Percentiles rank a stretch among this genome's conserved stretches.
Conservation (phyloP, 306 rosid species). For the Senna tora region DNA sequence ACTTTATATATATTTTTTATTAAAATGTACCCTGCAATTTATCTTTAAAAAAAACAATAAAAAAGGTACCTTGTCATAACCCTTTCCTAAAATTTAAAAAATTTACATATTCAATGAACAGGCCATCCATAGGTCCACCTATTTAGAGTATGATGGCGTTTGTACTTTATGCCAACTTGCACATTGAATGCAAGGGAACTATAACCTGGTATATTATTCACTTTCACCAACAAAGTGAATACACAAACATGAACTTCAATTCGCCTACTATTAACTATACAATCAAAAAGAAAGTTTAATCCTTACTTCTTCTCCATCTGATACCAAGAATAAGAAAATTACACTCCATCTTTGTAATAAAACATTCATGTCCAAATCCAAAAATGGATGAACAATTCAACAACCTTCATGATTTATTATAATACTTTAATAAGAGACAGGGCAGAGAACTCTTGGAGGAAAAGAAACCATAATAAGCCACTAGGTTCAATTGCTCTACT, state of each 20-base stretch:
- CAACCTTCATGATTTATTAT: background rate
- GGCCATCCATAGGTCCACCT: slow-evolving; percentile 6
- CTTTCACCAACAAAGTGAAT: slow-evolving; percentile 11
- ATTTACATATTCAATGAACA: background rate
- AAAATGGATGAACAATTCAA: background rate
- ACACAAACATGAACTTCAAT: slow-evolving; percentile 13
- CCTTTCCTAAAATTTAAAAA: background rate
- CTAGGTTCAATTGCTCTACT: slow-evolving; percentile 13
- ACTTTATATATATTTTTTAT: background rate
- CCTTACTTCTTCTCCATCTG: slow-evolving; percentile 21
- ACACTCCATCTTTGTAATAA: background rate
- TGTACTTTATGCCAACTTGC: slow-evolving; percentile 26
- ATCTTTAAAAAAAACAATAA: background rate
- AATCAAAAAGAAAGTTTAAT: background rate
- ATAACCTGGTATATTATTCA: background rate
- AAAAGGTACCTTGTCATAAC: background rate
- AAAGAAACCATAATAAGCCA: background rate
- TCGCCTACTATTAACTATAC: background rate
- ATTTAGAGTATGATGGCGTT: slow-evolving; percentile 6
- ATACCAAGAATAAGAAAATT: background rate
- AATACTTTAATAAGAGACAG: background rate
- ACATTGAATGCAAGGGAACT: slow-evolving; percentile 16
- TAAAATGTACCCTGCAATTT: background rate
- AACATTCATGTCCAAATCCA: background rate
- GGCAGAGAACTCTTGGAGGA: background rate